Conservation (phyloP, 192 early-diverging fungal species). For the Neocallimastix lanati region DNA sequence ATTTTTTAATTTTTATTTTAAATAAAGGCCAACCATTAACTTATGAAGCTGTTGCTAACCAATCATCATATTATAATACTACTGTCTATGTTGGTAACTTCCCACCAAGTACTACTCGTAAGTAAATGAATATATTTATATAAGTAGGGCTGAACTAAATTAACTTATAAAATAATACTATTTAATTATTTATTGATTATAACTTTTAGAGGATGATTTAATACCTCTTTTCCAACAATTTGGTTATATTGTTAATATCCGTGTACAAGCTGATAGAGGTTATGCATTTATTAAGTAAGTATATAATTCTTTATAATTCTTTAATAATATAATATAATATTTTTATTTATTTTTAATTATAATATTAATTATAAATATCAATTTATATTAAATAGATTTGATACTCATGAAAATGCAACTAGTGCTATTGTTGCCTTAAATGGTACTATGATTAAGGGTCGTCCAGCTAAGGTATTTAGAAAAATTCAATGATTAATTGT, state of each 20-base stretch:
- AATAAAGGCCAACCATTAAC: neutral
- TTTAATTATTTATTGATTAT: too few relatives aligned
- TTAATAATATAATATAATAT: too few relatives aligned
- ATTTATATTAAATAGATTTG: conserved; percentile 24
- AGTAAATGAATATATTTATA: conserved; percentile 1
- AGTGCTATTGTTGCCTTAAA: conserved; percentile 69
- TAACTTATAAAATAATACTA: too few relatives aligned
- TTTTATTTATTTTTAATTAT: too few relatives aligned
- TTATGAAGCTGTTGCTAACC: conserved; percentile 51
- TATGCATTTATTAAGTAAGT: conserved; percentile 73
- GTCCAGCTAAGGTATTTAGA: conserved; percentile 57
- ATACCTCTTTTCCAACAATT: conserved; percentile 53
- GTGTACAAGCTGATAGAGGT: conserved; percentile 75
- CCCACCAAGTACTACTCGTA: conserved; percentile 55
- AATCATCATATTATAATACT: conserved; percentile 65
- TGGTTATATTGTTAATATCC: conserved; percentile 59
- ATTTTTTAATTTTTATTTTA: neutral
- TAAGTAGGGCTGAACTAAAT: too few relatives aligned
- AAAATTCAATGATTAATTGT: too few relatives aligned
- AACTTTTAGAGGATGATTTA: conserved; percentile 32
- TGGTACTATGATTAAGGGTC: conserved; percentile 50
- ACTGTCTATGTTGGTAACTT: conserved; percentile 84
- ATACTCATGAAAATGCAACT: conserved; percentile 76
- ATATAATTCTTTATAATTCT: too few relatives aligned
- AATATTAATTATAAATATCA: too few relatives aligned